phyloP scores from a whole-genome alignment of 148 eudicot genomes.

The Vaccinium macrocarpon region DNA sequence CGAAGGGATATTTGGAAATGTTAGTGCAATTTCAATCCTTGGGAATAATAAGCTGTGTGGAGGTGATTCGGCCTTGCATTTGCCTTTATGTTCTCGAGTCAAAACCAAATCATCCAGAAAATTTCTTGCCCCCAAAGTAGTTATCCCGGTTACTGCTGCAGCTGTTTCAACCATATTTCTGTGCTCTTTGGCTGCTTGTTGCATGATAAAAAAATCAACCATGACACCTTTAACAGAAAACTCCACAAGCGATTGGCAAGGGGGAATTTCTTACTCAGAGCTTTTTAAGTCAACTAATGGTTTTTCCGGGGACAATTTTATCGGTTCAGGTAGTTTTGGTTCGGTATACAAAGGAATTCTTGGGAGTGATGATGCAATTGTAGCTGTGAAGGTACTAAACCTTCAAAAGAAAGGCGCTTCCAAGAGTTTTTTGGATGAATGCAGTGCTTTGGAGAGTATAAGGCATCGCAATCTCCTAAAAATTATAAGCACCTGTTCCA shows the following conservation, averaged over 20 bases:
- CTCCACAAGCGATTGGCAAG: background rate
- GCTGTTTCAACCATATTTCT: background rate
- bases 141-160: background rate
- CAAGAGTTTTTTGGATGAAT: slow-evolving; percentile 25
- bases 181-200: slow-evolving; percentile 13
- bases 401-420: slow-evolving; percentile 29
- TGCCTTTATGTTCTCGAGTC: slow-evolving; percentile 31
- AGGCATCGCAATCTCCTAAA: slow-evolving; percentile 21
- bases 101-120: background rate
- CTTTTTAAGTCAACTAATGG: slow-evolving; percentile 26
- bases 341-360: slow-evolving; percentile 30
- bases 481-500: slow-evolving; percentile 17
- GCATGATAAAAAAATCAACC: background rate
- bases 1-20: slow-evolving; percentile 33
- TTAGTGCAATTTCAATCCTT: slow-evolving; percentile 21
- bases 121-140: slow-evolving; percentile 5
- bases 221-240: background rate
- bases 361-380: background rate
- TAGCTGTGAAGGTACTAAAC: slow-evolving; percentile 34
- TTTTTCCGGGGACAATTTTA: slow-evolving; percentile 24
- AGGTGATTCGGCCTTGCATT: slow-evolving; percentile 27
- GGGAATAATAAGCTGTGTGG: slow-evolving; percentile 43
- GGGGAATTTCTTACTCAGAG: slow-evolving; percentile 23
- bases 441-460: slow-evolving; percentile 15
- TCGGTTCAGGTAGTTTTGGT: slow-evolving; percentile 31